Conservation (phyloP, 129 eudicot genomes). For the Helianthus annuus region DNA sequence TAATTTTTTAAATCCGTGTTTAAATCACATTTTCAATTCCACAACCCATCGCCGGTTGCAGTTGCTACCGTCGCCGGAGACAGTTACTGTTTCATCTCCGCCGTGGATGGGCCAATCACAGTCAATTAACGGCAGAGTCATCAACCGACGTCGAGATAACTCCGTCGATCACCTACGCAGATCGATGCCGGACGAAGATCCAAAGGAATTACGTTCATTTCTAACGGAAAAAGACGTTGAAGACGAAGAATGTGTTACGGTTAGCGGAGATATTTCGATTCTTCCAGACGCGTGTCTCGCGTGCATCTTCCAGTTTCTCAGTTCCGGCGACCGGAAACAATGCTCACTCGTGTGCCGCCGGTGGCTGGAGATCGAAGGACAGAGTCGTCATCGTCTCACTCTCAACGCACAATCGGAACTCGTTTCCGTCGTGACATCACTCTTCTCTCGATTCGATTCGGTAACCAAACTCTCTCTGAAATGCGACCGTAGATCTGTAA, state of each 20-base stretch:
- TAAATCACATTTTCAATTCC: conserved; percentile 21
- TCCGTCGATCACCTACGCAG: neutral
- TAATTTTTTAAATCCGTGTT: conserved; percentile 2
- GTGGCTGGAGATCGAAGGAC: conserved; percentile 64
- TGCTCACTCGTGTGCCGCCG: conserved; percentile 66
- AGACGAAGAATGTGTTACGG: neutral
- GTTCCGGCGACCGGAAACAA: conserved; percentile 56
- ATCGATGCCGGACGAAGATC: neutral
- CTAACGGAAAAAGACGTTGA: neutral
- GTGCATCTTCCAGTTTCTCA: conserved; percentile 48
- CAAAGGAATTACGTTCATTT: neutral
- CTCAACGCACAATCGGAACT: conserved; percentile 51
- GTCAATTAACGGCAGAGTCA: neutral
- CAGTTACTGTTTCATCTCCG: neutral
- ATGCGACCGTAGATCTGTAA: conserved; percentile 62
- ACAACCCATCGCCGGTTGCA: neutral
- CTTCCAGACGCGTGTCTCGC: conserved; percentile 70
- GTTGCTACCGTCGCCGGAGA: neutral
- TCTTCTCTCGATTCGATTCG: conserved; percentile 59
- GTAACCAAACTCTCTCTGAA: conserved; percentile 58
- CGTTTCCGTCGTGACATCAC: conserved; percentile 14
- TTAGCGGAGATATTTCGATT: neutral
- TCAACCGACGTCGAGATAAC: neutral
- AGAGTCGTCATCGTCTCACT: conserved; percentile 61
- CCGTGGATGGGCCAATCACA: conserved; percentile 11